Conservation (phyloP, 163 green algal genomes). For the Chloromonas sp. region DNA sequence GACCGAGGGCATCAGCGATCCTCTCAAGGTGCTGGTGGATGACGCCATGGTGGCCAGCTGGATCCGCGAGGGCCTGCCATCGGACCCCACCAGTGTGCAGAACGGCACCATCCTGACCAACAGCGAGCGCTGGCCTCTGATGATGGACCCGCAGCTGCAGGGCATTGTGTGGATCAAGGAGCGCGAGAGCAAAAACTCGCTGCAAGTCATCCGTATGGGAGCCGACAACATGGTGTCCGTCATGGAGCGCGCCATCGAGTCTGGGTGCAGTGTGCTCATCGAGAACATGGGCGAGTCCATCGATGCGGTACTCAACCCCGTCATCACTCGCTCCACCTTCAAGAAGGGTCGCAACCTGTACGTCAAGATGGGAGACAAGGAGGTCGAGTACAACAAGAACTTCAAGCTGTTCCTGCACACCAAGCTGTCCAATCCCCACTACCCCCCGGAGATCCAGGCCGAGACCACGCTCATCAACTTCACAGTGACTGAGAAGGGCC, state of each 20-base stretch:
- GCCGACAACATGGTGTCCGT: slow-evolving; percentile 54
- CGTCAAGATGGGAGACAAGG: slow-evolving; percentile 19
- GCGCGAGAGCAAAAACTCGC: slow-evolving; percentile 58
- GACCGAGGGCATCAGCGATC: slow-evolving; percentile 65
- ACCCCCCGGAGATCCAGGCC: slow-evolving; percentile 78
- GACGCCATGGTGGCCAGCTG: slow-evolving; percentile 74
- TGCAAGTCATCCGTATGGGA: slow-evolving; percentile 65
- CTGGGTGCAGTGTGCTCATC: slow-evolving; percentile 71
- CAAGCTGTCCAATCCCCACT: slow-evolving; percentile 88
- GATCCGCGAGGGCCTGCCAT: slow-evolving; percentile 75
- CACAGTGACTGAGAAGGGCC: slow-evolving; percentile 74
- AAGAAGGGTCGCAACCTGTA: slow-evolving; percentile 80
- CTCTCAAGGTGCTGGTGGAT: slow-evolving; percentile 65
- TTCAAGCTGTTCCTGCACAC: slow-evolving; percentile 86
- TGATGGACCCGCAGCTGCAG: slow-evolving; percentile 88
- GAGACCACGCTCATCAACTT: slow-evolving; percentile 91
- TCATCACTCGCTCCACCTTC: slow-evolving; percentile 83
- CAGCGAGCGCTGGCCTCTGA: slow-evolving; percentile 81
- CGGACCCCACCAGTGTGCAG: slow-evolving; percentile 75
- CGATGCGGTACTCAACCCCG: slow-evolving; percentile 76
- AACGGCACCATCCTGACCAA: slow-evolving; percentile 85
- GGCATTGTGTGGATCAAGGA: slow-evolving; percentile 84
- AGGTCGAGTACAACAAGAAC: slow-evolving; percentile 77
- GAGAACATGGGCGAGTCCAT: slow-evolving; percentile 88
- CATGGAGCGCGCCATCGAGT: slow-evolving; percentile 77